These are phyloP conservation scores for Geosmithia putterillii DNA, from an alignment of 2,329 filamentous ascomycete species.

Conservation along the genomic window DNA sequence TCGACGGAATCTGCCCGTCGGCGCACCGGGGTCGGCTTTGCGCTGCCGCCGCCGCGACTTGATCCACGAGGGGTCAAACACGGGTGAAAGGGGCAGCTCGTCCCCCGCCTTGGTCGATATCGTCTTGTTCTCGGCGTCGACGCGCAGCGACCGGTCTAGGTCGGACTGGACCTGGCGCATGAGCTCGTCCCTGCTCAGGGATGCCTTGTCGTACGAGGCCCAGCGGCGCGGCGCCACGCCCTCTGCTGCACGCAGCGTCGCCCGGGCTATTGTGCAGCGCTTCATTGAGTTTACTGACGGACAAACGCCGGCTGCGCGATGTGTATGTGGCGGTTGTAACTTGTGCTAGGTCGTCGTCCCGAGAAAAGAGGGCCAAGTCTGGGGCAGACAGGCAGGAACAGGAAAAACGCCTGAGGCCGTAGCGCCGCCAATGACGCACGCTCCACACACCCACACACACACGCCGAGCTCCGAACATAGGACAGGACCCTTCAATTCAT, in stretches of 20 bases:
- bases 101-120: constrained; percentile 32
- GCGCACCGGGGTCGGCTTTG: constrained; percentile 19
- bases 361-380: background rate
- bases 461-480: too few species aligned
- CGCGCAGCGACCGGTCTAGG: constrained; percentile 15
- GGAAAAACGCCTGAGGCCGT: background rate
- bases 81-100: constrained; percentile 37
- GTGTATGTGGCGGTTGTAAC: too few species aligned
- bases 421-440: background rate
- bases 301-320: too few species aligned
- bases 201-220: constrained; percentile 16
- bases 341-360: too few species aligned
- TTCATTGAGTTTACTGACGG: constrained; percentile 11
- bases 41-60: constrained; percentile 28
- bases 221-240: constrained; percentile 13
- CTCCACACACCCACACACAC: background rate
- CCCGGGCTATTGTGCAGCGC: constrained; percentile 6
- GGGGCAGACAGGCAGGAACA: too few species aligned
- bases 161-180: constrained; percentile 16
- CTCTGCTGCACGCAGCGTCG: background rate
- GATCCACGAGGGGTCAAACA: constrained; percentile 39
- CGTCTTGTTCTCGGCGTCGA: constrained; percentile 27
- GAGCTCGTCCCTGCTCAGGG: constrained; percentile 16
- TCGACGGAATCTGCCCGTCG: constrained; percentile 36
- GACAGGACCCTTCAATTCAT: background rate